Base-by-base conservation (phyloP, 1,139 yeast genomes). In the Meyerozyma smithsonii region DNA sequence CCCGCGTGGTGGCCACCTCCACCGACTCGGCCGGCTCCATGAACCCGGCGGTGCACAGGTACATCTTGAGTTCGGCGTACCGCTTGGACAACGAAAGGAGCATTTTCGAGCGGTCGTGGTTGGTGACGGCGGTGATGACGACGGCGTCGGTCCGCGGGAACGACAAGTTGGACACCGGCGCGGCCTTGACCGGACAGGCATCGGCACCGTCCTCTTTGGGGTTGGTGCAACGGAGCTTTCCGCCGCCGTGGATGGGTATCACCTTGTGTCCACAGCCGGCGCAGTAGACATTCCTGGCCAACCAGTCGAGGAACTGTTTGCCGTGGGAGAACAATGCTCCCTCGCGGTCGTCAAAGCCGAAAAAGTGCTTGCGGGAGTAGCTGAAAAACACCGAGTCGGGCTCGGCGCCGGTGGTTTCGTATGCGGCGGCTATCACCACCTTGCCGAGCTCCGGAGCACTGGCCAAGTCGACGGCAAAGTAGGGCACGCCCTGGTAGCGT, bases 81-180 rank as follows among this genome's bases (percentile, higher is more conserved):
- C 94, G 66, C 50, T 73, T 80, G 45, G 79, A 78, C 42, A 86
- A 72, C 2, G 94, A 95, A 15, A 90, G 69, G 35, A 92, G 72
- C 14, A 88, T 66, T 57, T 82, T 80, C 41, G 79, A 64, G 30
- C 79, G 76, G 24, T 75, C 79, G 21, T 65, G 51, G 52, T 84
- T 81, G 24, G 88, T 73, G 16, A 88, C 78, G 1, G 95, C 94
- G 11, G 87, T 80, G 45, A 90, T 90, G 28, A 87, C 77, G 2
- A 87, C 94, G 6, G 92, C 82, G 56, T 90, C 98, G 0, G 96
- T 87, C 41, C 98, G 71, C 8, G 98, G 98, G 67, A 88, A 92
- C 28, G 89, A 79, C 25, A 82, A 78, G 54, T 79, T 78, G 17
- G 80, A 72, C 4, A 81, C 84, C 2, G 62, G 43, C 0, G 79